Conservation (phyloP, 2,329 filamentous ascomycete genomes). For the Penicillium thymicola region DNA sequence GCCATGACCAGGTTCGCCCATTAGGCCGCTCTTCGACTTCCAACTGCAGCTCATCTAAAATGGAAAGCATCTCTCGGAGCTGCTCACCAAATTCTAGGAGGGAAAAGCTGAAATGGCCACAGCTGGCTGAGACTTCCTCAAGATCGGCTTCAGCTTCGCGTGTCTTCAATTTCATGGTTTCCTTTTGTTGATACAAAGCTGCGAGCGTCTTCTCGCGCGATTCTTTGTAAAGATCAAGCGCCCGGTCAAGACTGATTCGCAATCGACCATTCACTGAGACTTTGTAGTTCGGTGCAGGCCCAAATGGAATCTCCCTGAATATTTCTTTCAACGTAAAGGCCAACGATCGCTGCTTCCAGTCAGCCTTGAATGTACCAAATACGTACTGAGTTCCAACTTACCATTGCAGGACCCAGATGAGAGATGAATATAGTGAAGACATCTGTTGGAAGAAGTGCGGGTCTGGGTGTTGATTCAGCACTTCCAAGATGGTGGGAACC, state of each 20-base stretch:
- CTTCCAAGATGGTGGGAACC: slow-evolving; percentile 8
- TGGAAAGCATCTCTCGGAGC: slow-evolving; percentile 75
- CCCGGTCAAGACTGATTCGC: slow-evolving; percentile 73
- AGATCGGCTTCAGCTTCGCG: slow-evolving; percentile 84
- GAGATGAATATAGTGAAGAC: slow-evolving; percentile 90
- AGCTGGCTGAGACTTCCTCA: slow-evolving; percentile 96
- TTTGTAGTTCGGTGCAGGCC: slow-evolving; percentile 60
- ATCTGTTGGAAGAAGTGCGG: slow-evolving; percentile 59
- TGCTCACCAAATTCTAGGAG: slow-evolving; percentile 88
- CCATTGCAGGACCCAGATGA: slow-evolving; percentile 85
- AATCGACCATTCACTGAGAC: slow-evolving; percentile 78
- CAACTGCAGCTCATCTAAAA: slow-evolving; percentile 77
- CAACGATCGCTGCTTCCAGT: slow-evolving; percentile 66
- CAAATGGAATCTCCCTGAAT: slow-evolving; percentile 81
- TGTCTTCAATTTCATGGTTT: slow-evolving; percentile 62
- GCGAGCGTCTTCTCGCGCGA: slow-evolving; percentile 73
- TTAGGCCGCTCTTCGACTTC: slow-evolving; percentile 61
- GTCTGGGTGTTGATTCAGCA: slow-evolving; percentile 10
- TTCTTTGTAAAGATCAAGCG: slow-evolving; percentile 72
- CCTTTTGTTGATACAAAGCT: slow-evolving; percentile 75
- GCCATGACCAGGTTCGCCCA: slow-evolving; percentile 75
- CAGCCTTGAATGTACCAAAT: neutral
- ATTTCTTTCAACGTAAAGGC: slow-evolving; percentile 87
- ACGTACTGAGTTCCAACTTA: slow-evolving; percentile 26
- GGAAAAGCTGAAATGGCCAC: slow-evolving; percentile 92